Conservation (phyloP, 257 asterid species). For the Leptodermis oblonga region DNA sequence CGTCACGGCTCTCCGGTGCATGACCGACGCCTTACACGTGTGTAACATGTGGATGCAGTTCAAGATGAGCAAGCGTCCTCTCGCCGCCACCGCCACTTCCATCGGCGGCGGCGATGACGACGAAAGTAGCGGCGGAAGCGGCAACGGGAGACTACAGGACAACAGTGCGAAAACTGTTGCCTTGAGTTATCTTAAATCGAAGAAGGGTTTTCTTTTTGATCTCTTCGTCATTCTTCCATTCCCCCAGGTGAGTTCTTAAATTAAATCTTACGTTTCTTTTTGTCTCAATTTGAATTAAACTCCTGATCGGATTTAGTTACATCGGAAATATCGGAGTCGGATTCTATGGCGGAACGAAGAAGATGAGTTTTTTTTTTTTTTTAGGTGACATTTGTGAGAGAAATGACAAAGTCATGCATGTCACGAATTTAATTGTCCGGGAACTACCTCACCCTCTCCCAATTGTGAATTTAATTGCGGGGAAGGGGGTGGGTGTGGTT, state of each 20-base stretch:
- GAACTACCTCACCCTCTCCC: too few relatives aligned
- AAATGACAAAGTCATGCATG: constrained; percentile 42
- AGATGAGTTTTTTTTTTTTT: constrained; percentile 7
- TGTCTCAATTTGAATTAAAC: too few relatives aligned
- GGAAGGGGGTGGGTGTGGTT: too few relatives aligned
- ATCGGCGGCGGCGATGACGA: constrained; percentile 8
- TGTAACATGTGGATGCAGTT: constrained; percentile 91
- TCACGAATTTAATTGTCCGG: constrained; percentile 26
- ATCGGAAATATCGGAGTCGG: background rate
- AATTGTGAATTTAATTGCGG: too few relatives aligned
- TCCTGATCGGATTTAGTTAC: background rate
- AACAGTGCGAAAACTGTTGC: constrained; percentile 29
- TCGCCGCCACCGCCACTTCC: background rate
- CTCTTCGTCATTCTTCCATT: constrained; percentile 86
- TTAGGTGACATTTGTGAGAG: constrained; percentile 5
- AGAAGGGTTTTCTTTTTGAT: constrained; percentile 67
- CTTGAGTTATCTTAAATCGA: constrained; percentile 40
- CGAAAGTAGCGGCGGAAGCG: background rate
- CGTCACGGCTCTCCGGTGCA: constrained; percentile 81
- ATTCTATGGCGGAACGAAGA: constrained; percentile 20
- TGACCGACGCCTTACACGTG: constrained; percentile 75
- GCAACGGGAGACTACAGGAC: constrained; percentile 12
- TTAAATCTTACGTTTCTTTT: too few relatives aligned
- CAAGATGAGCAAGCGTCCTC: constrained; percentile 39
- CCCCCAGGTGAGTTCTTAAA: constrained; percentile 59